These are phyloP conservation scores for Verbena officinalis DNA, from an alignment of 257 asterid genomes.

Conservation along the genomic window DNA sequence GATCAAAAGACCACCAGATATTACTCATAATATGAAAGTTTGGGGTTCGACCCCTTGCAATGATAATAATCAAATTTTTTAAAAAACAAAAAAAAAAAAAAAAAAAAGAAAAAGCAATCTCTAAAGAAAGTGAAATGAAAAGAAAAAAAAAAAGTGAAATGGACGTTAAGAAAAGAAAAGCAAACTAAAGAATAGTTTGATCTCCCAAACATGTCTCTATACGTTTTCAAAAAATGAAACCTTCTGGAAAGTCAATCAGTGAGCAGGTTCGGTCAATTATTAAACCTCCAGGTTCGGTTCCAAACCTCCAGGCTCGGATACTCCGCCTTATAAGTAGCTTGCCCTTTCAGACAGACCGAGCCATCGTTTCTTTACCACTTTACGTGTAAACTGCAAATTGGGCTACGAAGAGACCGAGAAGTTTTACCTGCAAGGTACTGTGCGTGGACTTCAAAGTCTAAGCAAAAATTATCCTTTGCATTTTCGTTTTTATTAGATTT, in stretches of 20 bases:
- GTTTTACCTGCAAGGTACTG: slow-evolving; percentile 37
- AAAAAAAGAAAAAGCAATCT: neutral
- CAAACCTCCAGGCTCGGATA: slow-evolving; percentile 50
- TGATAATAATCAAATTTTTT: too few species aligned
- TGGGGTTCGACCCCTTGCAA: too few species aligned
- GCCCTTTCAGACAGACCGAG: neutral
- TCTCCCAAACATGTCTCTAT: slow-evolving; percentile 22
- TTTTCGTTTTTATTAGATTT: neutral
- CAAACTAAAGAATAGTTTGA: neutral
- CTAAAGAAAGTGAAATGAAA: neutral
- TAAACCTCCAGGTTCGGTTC: slow-evolving; percentile 44
- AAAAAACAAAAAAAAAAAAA: neutral
- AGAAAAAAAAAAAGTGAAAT: neutral
- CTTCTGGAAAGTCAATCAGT: slow-evolving; percentile 58
- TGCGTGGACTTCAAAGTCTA: slow-evolving; percentile 25
- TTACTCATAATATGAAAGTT: too few species aligned
- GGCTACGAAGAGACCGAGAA: slow-evolving; percentile 5
- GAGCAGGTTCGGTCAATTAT: slow-evolving; percentile 49
- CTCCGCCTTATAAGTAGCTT: slow-evolving; percentile 35
- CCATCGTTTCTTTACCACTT: slow-evolving; percentile 25
- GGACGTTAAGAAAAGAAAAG: neutral
- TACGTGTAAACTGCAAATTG: slow-evolving; percentile 33
- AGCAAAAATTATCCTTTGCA: neutral
- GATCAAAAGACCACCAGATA: too few species aligned
- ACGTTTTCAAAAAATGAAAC: neutral